These are phyloP conservation scores for Syzygium oleosum DNA, from an alignment of 345 rosid genomes.

Conservation along the genomic window DNA sequence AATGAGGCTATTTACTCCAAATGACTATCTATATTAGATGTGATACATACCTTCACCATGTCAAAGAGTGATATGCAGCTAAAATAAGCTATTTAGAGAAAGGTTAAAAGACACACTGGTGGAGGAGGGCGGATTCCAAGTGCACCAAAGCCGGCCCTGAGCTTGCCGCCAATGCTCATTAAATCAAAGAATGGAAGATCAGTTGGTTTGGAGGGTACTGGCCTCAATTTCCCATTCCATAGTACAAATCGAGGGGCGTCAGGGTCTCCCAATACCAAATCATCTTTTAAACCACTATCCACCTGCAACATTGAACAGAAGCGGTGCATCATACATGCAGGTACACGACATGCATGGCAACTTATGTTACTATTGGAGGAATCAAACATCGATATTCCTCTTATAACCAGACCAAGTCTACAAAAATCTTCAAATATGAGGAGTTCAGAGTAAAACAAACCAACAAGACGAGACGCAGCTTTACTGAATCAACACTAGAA, in stretches of 20 bases:
- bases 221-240: constrained; percentile 85
- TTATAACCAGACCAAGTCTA: neutral
- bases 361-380: neutral
- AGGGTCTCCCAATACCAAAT: constrained; percentile 90
- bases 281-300: constrained; percentile 81
- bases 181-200: constrained; percentile 77
- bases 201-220: constrained; percentile 67
- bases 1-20: constrained; percentile 28
- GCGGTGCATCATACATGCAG: neutral
- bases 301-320: constrained; percentile 31
- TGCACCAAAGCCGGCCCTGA: constrained; percentile 89
- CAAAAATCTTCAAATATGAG: too few relatives aligned
- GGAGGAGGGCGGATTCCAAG: constrained; percentile 81
- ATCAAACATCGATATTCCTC: neutral
- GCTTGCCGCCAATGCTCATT: constrained; percentile 84
- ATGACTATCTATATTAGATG: neutral
- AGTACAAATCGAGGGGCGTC: constrained; percentile 80
- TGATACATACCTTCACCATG: neutral
- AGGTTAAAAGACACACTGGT: constrained; percentile 59
- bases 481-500: neutral
- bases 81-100: neutral
- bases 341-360: neutral
- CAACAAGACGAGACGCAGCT: neutral
- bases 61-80: neutral
- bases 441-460: neutral